phyloP scores from a whole-genome alignment of 1,284 basidiomycete genomes.

The Trametes versicolor region DNA sequence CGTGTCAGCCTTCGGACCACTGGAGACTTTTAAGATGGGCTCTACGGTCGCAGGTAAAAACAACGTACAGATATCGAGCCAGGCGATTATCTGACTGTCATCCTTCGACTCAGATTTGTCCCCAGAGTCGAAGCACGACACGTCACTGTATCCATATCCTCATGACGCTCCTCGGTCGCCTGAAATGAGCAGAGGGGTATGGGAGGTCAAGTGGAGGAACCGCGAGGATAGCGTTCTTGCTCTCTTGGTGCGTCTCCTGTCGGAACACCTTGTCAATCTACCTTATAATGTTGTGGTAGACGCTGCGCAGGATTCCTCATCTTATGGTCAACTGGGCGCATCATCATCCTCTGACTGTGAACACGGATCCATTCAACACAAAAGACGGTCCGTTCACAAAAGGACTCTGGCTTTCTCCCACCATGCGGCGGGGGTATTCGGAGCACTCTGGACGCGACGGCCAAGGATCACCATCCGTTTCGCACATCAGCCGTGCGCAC shows the following conservation, averaged over 20 bases:
- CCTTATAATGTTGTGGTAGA: constrained; percentile 49
- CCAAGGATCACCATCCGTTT: not conserved
- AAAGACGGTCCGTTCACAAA: not conserved
- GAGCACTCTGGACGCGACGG: not conserved
- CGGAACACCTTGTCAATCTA: constrained; percentile 7
- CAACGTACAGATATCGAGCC: not conserved
- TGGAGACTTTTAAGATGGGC: constrained; percentile 57
- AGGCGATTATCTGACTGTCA: not conserved
- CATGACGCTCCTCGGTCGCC: constrained; percentile 63
- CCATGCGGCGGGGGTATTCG: not conserved
- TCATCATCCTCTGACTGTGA: constrained; percentile 37
- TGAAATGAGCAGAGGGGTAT: constrained; percentile 67
- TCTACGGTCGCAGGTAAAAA: constrained; percentile 20
- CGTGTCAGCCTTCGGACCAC: constrained; percentile 61
- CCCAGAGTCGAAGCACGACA: not conserved
- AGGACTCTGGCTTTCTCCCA: constrained; percentile 8
- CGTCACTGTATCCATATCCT: constrained; percentile 42
- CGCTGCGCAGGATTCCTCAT: constrained; percentile 72
- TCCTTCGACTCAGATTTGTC: not conserved
- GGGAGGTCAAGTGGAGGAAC: constrained; percentile 81
- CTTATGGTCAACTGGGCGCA: constrained; percentile 84
- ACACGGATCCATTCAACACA: not conserved
- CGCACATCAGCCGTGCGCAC: not conserved
- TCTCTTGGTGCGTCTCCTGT: constrained; percentile 58
- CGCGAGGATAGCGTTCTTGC: constrained; percentile 79